Evolutionary conservation across 495 filamentous ascomycete genomes (phyloP), one percentile per base, ranked within the genome.

Genomic region (Aspergillus ellipticus): DNA sequence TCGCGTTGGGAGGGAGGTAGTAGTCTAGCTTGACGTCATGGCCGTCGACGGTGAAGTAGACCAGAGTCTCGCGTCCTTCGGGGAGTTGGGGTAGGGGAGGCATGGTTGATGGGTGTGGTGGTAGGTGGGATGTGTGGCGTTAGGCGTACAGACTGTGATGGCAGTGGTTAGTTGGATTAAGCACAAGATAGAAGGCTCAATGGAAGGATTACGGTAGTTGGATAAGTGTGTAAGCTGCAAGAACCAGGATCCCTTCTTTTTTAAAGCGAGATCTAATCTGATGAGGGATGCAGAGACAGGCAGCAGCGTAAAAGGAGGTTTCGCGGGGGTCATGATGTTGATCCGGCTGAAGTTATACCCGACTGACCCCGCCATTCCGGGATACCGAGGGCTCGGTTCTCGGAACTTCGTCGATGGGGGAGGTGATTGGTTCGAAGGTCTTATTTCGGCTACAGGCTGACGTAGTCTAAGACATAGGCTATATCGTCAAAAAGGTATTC

Each of bases 21-120:
- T 69, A 68, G 49, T 72, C 69, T 21, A 74, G 51, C 35, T 67
- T 60, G 51, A 71, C 61, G 15, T 69, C 61, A 49, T 76, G 66
- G 20, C 59, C 56, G 29, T 66, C 66, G 10, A 71, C 37, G 4
- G 43, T 59, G 43, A 62, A 67, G 33, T 67, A 70, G 17, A 63
- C 62, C 16, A 70, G 42, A 0, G 65, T 70, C 35, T 56, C 24
- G 48, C 57, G 52, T 24, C 54, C 56, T 28, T 42, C 33, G 11
- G 48, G 54, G 20, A 29, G 22, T 6, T 48, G 22, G 13, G 45
- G 17, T 4, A 6, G 41, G 19, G 42, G 19, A 45, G 42, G 45
- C 45, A 48, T 48, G 15, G 45, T 48, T 15, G 11, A 13, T n/a
- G 11, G n/a, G 9, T 8, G 35, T n/a, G 35, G 35, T 13, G 35